A percentile compares a stretch with the other conserved stretches of the same genome.
These are phyloP conservation scores for Helenozyma baotianmanensis DNA, from an alignment of 805 yeast genomes.

Conservation along the genomic window DNA sequence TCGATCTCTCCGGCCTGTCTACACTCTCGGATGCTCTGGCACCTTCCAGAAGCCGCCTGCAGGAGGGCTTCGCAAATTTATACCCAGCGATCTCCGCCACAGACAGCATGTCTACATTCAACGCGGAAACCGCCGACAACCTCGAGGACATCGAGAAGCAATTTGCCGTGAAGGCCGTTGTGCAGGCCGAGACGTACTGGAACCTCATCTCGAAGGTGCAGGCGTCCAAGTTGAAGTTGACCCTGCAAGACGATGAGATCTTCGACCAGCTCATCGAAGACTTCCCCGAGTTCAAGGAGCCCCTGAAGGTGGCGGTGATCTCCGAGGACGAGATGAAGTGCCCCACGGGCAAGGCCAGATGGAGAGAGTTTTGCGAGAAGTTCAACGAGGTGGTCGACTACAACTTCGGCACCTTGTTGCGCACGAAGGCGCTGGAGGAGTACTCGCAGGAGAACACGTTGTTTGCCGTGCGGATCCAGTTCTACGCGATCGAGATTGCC, in stretches of 20 bases:
- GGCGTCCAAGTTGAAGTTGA: slow-evolving; percentile 74
- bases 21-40: too few relatives aligned
- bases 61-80: too few relatives aligned
- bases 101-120: slow-evolving; percentile 35
- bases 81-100: too few relatives aligned
- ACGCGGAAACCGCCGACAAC: slow-evolving; percentile 91
- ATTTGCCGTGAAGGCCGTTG: slow-evolving; percentile 96
- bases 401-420: slow-evolving; percentile 90
- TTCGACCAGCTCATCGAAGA: slow-evolving; percentile 53
- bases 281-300: slow-evolving; percentile 84
- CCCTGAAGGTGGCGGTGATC: slow-evolving; percentile 51
- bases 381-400: slow-evolving; percentile 87
- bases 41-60: too few relatives aligned
- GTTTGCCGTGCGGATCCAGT: slow-evolving; percentile 89
- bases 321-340: slow-evolving; percentile 81
- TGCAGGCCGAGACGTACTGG: slow-evolving; percentile 96
- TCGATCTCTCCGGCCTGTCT: too few relatives aligned
- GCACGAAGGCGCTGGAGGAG: slow-evolving; percentile 67
- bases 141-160: slow-evolving; percentile 94
- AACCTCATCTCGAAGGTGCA: slow-evolving; percentile 62
- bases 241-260: slow-evolving; percentile 69
- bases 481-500: slow-evolving; percentile 89
- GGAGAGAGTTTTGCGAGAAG: slow-evolving; percentile 83
- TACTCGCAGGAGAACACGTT: slow-evolving; percentile 81
- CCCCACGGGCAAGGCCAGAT: slow-evolving; percentile 71